Evolutionary conservation across 2,329 filamentous ascomycete species (phyloP), one percentile per base, ranked within the genome.

Genomic region (Dichotomopilus funicola): DNA sequence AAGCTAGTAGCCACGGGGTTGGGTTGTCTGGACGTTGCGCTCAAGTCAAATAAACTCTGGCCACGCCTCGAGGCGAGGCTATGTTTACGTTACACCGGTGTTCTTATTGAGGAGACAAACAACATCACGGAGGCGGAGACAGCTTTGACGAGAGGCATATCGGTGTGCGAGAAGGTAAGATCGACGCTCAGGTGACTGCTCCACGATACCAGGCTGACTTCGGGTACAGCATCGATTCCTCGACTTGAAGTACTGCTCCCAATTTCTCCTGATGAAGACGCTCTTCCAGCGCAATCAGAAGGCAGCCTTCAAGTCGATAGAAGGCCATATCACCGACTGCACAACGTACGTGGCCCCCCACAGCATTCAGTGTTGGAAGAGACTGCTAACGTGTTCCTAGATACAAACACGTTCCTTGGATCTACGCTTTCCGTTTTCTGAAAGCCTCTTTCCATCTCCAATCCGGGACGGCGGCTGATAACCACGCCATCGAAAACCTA

Each of bases 221-320:
- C 6, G 11, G 7, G 1, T 19, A 6, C 35, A 82, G 73, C 79
- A 82, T 58, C 76, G 78, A 47, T 77, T 83, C 58, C 65, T 72
- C 33, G 88, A 91, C 62, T 70, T 91, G 41, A 90, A 89, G 67
- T 90, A 90, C 69, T 83, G 82, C 59, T 89, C 90, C 78, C 82
- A 89, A 61, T 88, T 89, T 66, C 73, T 90, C 12, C 80, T 87
- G 56, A 78, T 85, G 49, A 85, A 87, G 62, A 79, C 88, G 1
- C 74, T 89, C 55, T 88, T 86, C 62, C 84, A 86, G 63, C 80
- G 83, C 43, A 89, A 83, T 60, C 81, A 81, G 51, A 88, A 87
- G 64, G 87, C 87, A 1, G 86, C 87, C 0, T 75, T 91, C 64
- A 91, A 87, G 60, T 79, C 84, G 0, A 73, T 89, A 12, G 88